Evolutionary conservation across 2,329 filamentous ascomycete genomes (phyloP), one percentile per base, ranked within the genome.

Genomic region (Hymenoscyphus occultus): DNA sequence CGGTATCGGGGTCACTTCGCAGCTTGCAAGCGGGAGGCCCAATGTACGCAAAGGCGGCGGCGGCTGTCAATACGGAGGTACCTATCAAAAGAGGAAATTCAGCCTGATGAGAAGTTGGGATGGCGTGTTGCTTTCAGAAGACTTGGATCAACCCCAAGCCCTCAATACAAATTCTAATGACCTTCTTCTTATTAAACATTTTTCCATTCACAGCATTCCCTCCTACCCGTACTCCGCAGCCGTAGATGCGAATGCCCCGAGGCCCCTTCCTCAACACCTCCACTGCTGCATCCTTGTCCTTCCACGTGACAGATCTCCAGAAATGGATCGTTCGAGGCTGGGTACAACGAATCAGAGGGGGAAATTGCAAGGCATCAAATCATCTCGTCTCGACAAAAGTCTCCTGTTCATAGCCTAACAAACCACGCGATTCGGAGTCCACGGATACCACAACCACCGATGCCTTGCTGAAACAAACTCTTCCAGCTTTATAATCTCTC

Each of bases 321-420:
- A 45, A 45, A 45, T 45, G 42, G 42, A n/a, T 45, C 42, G 42
- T n/a, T 45, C n/a, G 14, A 45, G 42, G n/a, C n/a, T 45, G 42
- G 5, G 4, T 42, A 51, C n/a, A 12, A 54, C 48, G 48, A 48
- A 48, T 48, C 45, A 48, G n/a, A 54, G 48, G 48, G 45, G n/a
- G n/a, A 54, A 54, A 54, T 54, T 22, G 10, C 48, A n/a, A 45
- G 14, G n/a, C 13, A 6, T n/a, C 42, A 45, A 51, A 22, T 10
- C 57, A 32, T 14, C n/a, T 40, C n/a, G 3, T 22, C n/a, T 40
- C n/a, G 3, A 32, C 35, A 61, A 62, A 65, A 65, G 61, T 65
- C 63, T 65, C 63, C 63, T 65, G 63, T 62, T 56, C 28, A 31
- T 61, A 48, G 42, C 42, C 51, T 51, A 61, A 28, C 35, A 61